These are phyloP conservation scores for Terfezia claveryi DNA, from an alignment of 495 filamentous ascomycete genomes.

Conservation along the genomic window DNA sequence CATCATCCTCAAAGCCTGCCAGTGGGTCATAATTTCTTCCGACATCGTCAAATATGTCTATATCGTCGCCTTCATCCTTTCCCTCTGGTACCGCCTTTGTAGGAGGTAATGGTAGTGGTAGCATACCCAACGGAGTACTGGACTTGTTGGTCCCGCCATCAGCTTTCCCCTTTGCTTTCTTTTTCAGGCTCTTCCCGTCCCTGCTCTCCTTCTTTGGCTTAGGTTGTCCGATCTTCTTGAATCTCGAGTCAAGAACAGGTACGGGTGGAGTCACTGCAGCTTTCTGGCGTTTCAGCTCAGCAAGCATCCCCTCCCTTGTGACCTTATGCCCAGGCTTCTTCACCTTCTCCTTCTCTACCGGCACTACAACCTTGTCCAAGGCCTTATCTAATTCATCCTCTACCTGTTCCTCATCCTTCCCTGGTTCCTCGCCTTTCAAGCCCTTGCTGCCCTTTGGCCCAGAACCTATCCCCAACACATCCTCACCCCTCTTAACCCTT, in stretches of 20 bases:
- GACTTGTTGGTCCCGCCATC: slow-evolving; percentile 11
- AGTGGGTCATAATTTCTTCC: slow-evolving; percentile 78
- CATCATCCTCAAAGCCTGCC: slow-evolving; percentile 39
- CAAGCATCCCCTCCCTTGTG: slow-evolving; percentile 42
- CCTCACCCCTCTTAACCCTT: slow-evolving; percentile 49
- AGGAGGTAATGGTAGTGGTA: slow-evolving; percentile 33
- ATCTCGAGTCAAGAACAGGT: slow-evolving; percentile 45
- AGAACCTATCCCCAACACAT: slow-evolving; percentile 30
- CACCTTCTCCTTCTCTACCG: slow-evolving; percentile 43
- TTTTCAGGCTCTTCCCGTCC: slow-evolving; percentile 48
- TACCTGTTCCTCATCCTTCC: slow-evolving; percentile 28
- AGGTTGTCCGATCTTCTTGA: slow-evolving; percentile 69
- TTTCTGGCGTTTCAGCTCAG: slow-evolving; percentile 36
- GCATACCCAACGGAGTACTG: slow-evolving; percentile 28
- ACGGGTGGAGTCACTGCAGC: slow-evolving; percentile 9
- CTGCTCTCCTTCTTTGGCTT: slow-evolving; percentile 70
- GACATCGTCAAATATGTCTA: slow-evolving; percentile 69
- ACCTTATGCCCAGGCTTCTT: slow-evolving; percentile 64
- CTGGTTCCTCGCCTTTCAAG: slow-evolving; percentile 11
- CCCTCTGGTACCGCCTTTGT: slow-evolving; percentile 27
- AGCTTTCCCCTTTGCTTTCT: slow-evolving; percentile 43
- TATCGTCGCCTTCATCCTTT: slow-evolving; percentile 38
- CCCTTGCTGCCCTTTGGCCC: slow-evolving; percentile 11
- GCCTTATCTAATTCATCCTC: slow-evolving; percentile 64
- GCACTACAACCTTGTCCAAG: slow-evolving; percentile 33